Base-by-base conservation (phyloP, 1,284 basidiomycete genomes). In the Agaricales sp. region DNA sequence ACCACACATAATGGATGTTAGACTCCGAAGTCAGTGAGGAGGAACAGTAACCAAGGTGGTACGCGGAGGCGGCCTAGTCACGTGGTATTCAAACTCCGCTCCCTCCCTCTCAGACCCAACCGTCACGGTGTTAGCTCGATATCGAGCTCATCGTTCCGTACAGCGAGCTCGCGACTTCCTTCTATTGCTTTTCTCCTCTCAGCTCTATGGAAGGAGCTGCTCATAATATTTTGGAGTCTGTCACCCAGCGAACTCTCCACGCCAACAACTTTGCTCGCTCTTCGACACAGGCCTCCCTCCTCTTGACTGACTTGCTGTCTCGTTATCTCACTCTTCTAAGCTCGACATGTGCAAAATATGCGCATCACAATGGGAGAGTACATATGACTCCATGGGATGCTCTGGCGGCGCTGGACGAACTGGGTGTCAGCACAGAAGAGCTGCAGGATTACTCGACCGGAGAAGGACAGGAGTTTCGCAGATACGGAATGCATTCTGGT, bases 181-280 rank as follows among this genome's bases (percentile, higher is more conserved):
- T 8, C 13, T 22, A 14, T 46, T 46, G 18, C 20, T 20, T 11
- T 20, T 43, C 50, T 37, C 38, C 46, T 43, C 21, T 26, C 46
- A 47, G 49, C 49, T 44, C 48, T 54, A 74, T 75, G 73, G 72
- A 75, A 48, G 57, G 57, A 51, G 68, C 65, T 26, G 61, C 70
- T 0, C 60, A 66, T 37, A 69, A 69, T 53, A 63, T 86, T 48
- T 70, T 88, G 49, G 84, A 87, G 64, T 71, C 80, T 4, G 77
- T 74, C 0, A 75, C 77, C 1, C 71, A 80, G 57, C 75, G 80
- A 51, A 82, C 82, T 18, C 71, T 89, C 8, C 85, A 89, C 56
- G 80, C 84, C 0, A 77, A 87, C 56, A 73, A 72, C 52, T 89
- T 89, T 64, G 77, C 81, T 45, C 75, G 83, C 43, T 75, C 85